phyloP scores from a whole-genome alignment of 805 yeast species.

The Starmerella gropengiesseri region DNA sequence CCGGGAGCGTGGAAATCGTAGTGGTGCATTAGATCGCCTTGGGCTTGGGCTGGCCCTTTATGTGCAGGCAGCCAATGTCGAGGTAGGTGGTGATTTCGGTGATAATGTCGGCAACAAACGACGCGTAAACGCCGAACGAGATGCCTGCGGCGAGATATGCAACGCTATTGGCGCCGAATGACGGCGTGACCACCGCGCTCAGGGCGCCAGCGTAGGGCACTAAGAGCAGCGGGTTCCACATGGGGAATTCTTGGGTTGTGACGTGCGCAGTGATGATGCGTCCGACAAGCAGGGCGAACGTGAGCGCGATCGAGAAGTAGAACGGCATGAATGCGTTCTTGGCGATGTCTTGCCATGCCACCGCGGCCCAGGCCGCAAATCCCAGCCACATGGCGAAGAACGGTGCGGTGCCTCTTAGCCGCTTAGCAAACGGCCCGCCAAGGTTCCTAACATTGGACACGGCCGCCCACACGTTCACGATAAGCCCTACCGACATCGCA shows the following conservation, averaged over 20 bases:
- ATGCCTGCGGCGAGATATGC: constrained; percentile 47
- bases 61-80: constrained; percentile 74
- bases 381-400: constrained; percentile 48
- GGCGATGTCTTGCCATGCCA: constrained; percentile 38
- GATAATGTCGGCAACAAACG: constrained; percentile 57
- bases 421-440: constrained; percentile 35
- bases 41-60: constrained; percentile 39
- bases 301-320: constrained; percentile 48
- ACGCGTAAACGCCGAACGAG: constrained; percentile 58
- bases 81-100: constrained; percentile 72
- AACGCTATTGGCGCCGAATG: constrained; percentile 33
- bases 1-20: too few species aligned
- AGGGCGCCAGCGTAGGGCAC: constrained; percentile 57
- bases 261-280: constrained; percentile 80
- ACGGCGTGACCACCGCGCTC: constrained; percentile 57
- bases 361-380: constrained; percentile 35
- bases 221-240: constrained; percentile 42
- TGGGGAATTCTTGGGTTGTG: constrained; percentile 68
- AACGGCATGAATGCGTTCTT: constrained; percentile 39
- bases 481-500: constrained; percentile 29
- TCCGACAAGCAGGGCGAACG: constrained; percentile 80
- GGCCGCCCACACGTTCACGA: constrained; percentile 59
- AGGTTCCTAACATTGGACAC: constrained; percentile 31
- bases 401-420: constrained; percentile 47
- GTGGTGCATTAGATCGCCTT: not conserved